These are phyloP conservation scores for Digitaria exilis DNA, from an alignment of 202 grass and related monocot genomes.

Conservation along the genomic window DNA sequence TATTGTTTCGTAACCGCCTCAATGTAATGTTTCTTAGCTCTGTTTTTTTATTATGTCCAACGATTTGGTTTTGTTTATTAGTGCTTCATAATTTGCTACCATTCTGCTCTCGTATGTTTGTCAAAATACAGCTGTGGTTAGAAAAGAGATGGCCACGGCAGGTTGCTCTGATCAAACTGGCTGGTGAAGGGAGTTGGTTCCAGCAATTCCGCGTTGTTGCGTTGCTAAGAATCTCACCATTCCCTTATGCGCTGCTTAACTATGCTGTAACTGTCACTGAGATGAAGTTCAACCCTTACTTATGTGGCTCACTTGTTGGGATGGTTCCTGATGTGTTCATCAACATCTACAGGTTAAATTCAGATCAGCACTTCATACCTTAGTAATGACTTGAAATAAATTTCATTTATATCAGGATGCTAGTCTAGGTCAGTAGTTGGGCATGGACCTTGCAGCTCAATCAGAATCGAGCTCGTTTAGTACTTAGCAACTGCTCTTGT, in stretches of 20 bases:
- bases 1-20: constrained; percentile 61
- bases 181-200: constrained; percentile 79
- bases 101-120: constrained; percentile 28
- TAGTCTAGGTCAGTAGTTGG: constrained; percentile 1
- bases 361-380: constrained; percentile 8
- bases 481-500: not conserved
- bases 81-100: not conserved
- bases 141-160: constrained; percentile 85
- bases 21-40: constrained; percentile 52
- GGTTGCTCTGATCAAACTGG: constrained; percentile 66
- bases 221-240: constrained; percentile 77
- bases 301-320: constrained; percentile 78
- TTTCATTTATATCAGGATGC: not conserved
- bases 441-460: not conserved
- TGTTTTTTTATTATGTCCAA: not conserved
- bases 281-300: constrained; percentile 73
- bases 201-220: constrained; percentile 74
- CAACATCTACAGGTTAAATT: constrained; percentile 87
- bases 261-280: constrained; percentile 69
- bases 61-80: not conserved
- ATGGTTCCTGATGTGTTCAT: constrained; percentile 87
- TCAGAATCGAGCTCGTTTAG: not conserved
- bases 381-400: not conserved
- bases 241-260: constrained; percentile 83
- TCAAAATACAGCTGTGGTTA: constrained; percentile 63